These are phyloP conservation scores for Mycena crocata DNA, from an alignment of 768 basidiomycete genomes.

Conservation along the genomic window DNA sequence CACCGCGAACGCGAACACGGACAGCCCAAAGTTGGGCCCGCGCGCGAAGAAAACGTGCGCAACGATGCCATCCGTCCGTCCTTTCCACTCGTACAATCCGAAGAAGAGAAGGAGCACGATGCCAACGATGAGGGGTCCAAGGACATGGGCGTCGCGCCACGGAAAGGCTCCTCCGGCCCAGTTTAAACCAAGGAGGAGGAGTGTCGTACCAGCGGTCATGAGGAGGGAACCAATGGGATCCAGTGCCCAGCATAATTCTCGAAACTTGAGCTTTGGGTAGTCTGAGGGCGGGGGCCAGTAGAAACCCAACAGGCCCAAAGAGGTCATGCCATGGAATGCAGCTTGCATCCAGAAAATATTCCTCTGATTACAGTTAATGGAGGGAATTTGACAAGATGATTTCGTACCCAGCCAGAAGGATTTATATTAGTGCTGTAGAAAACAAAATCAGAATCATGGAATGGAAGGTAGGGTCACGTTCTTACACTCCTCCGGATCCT, in stretches of 20 bases:
- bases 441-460: not conserved
- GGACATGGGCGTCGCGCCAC: constrained; percentile 31
- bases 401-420: constrained; percentile 32
- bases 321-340: constrained; percentile 29
- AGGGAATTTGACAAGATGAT: not conserved
- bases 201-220: constrained; percentile 29
- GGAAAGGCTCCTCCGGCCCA: constrained; percentile 33
- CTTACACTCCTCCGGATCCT: constrained; percentile 30
- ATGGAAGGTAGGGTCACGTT: not conserved
- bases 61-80: constrained; percentile 31
- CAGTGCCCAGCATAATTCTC: constrained; percentile 27
- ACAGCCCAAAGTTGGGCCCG: constrained; percentile 33
- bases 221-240: constrained; percentile 30
- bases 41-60: constrained; percentile 35
- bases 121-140: constrained; percentile 27
- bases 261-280: constrained; percentile 21
- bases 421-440: constrained; percentile 27
- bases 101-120: constrained; percentile 29
- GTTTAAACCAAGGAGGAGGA: constrained; percentile 33
- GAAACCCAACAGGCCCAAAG: constrained; percentile 31
- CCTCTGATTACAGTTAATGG: constrained; percentile 8
- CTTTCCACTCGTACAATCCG: constrained; percentile 34
- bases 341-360: constrained; percentile 38
- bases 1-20: constrained; percentile 32
- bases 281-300: constrained; percentile 34